Evolutionary conservation across 2,329 filamentous ascomycete species (phyloP), one percentile per base, ranked within the genome.

Genomic region (Colletotrichum sp.): DNA sequence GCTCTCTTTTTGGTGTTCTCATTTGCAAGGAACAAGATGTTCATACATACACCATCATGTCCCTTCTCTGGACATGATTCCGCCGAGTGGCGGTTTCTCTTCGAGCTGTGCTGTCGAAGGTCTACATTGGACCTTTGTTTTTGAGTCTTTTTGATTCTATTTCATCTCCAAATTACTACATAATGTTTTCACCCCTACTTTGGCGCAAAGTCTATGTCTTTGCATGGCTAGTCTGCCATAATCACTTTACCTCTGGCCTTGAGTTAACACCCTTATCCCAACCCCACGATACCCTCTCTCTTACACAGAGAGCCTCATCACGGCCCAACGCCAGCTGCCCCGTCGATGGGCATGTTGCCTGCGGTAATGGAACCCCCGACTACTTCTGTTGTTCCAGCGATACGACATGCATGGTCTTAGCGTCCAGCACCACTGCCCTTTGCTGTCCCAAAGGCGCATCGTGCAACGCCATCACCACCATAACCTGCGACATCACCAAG

Each of bases 381-480:
- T 87, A 90, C 82, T 95, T 96, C 81, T 95, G 94, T 86, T 96
- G 94, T 80, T 83, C 88, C 5, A 76, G 84, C 36, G 83, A 82
- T 21, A 85, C 87, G 9, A 87, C 81, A 5, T 96, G 94, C 83
- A 85, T 91, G 43, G 79, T 88, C 2, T 88, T 95, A 58, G 92
- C 92, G 9, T 90, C 86, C 21, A 85, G 87, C 59, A 93, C 92
- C 9, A 94, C 93, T 0, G 88, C 92, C 21, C 85, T 96, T 58
- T 96, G 94, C 86, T 96, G 94, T 80, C 94, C 94, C 2, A 77
- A 83, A 2, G 90, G 88, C 36, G 36, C 34, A 21, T 86, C 88
- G 79, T 96, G 94, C 85, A 78, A 84, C 18, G 86, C 82, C 59
- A 93, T 96, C 78, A 80, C 87, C 77, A 87, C 92, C 34, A 92